Base-by-base conservation (phyloP, 139 green algal genomes). In the Gonium pectorale region DNA sequence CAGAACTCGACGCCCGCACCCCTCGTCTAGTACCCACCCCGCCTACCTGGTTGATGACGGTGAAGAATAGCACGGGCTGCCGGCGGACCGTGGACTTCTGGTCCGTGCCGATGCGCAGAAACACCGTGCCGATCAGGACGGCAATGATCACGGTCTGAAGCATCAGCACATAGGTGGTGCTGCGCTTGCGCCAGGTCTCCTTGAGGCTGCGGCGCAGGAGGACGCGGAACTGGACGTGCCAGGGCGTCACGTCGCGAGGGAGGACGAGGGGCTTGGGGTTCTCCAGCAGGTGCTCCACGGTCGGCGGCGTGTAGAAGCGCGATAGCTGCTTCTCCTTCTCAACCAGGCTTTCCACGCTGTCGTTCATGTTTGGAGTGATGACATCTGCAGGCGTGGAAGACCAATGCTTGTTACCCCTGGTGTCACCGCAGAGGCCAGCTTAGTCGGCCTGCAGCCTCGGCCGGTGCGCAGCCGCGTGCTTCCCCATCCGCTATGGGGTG, bases 21-120 rank as follows among this genome's bases (percentile, higher is more conserved):
- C n/a, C n/a, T n/a, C n/a, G n/a, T n/a, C n/a, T n/a, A n/a, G n/a
- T n/a, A n/a, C n/a, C n/a, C n/a, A n/a, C n/a, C n/a, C n/a, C n/a
- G n/a, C n/a, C n/a, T n/a, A 68, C 83, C 85, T 93, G 87, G 84
- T 93, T 93, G 46, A 90, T 90, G 64, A 86, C 71, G 35, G 79
- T 88, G 87, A 94, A 94, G 88, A 92, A 92, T 15, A 92, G 87
- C 56, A 94, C 89, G 22, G 90, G 87, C 79, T 92, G 89, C 41
- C 90, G 89, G 49, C 87, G 81, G 31, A 73, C 54, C 2, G 62
- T 49, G 35, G 54, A 85, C 0, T 19, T 63, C 71, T 94, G 91
- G 68, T 38, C 79, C 40, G 63, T 87, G 64, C 91, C 90, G 33
- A 94, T 94, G 38, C 90, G 54, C 72, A 90, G 31, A 56, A 91